phyloP scores from a whole-genome alignment of 768 basidiomycete genomes.

The Hemileccinum impolitum region DNA sequence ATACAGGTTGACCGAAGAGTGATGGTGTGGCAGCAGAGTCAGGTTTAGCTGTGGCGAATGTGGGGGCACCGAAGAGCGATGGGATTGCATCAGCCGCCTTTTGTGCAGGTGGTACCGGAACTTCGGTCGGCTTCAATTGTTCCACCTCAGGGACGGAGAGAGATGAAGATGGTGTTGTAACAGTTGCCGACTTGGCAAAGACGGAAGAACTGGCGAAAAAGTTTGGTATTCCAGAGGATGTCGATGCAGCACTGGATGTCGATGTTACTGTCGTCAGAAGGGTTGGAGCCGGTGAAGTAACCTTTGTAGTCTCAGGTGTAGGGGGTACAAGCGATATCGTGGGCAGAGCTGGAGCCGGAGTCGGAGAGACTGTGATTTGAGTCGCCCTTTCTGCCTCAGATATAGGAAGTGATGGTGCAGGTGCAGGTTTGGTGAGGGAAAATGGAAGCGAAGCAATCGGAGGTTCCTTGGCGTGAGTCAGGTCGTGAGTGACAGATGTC shows the following conservation, averaged over 20 bases:
- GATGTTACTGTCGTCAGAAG: conserved; percentile 7
- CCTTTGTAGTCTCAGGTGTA: conserved; percentile 23
- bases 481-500: conserved; percentile 39
- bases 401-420: neutral
- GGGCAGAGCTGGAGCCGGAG: conserved; percentile 14
- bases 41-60: too few species aligned
- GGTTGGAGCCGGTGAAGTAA: conserved; percentile 9
- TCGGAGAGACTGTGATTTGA: conserved; percentile 12
- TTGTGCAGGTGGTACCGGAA: neutral
- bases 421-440: conserved; percentile 46
- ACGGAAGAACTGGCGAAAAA: conserved; percentile 59
- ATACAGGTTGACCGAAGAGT: conserved; percentile 10
- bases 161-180: conserved; percentile 23
- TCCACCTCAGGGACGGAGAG: conserved; percentile 16
- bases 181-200: conserved; percentile 37
- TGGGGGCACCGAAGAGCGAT: conserved; percentile 8
- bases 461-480: conserved; percentile 55
- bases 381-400: conserved; percentile 15
- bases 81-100: conserved; percentile 9
- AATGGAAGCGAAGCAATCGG: conserved; percentile 64
- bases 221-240: conserved; percentile 46
- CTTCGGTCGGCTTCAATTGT: conserved; percentile 5
- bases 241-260: neutral
- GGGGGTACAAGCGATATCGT: conserved; percentile 25
- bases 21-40: conserved; percentile 1